Evolutionary conservation across 108 stramenopile genomes (phyloP).

Genomic region (Schizochytrium sp.): DNA sequence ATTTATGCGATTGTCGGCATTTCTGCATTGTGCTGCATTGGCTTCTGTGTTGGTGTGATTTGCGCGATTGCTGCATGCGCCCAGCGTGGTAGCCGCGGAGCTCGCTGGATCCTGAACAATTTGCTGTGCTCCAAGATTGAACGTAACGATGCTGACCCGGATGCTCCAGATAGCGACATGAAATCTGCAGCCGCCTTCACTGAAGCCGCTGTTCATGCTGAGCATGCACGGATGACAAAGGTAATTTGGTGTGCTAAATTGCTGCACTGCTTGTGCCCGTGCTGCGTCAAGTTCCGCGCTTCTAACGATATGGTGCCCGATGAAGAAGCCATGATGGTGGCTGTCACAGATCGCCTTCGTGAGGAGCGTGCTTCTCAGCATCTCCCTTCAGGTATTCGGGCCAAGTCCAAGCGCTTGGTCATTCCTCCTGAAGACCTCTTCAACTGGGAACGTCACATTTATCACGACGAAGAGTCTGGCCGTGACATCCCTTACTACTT

Average conservation of each 20-base stretch:
- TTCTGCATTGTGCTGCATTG: background rate
- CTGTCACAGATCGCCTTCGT: constrained; percentile 5
- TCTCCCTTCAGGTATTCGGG: background rate
- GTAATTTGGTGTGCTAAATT: constrained; percentile 38
- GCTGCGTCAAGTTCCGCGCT: constrained; percentile 57
- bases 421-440: constrained; percentile 29
- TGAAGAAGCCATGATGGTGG: constrained; percentile 14
- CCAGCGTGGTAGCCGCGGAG: constrained; percentile 24
- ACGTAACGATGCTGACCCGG: background rate
- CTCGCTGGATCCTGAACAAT: constrained; percentile 10
- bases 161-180: background rate
- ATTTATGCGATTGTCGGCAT: background rate
- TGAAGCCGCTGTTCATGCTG: constrained; percentile 26
- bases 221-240: background rate
- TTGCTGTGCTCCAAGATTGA: background rate
- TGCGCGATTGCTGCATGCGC: constrained; percentile 41
- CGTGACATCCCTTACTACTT: constrained; percentile 12
- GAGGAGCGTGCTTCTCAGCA: constrained; percentile 28
- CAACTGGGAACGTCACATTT: constrained; percentile 34
- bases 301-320: background rate
- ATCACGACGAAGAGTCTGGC: constrained; percentile 12
- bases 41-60: constrained; percentile 11
- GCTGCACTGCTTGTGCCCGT: constrained; percentile 23
- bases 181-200: constrained; percentile 4
- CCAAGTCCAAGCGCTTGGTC: constrained; percentile 1